Evolutionary conservation across 108 stramenopile species (phyloP).

Genomic region (Bacterosira constricta): DNA sequence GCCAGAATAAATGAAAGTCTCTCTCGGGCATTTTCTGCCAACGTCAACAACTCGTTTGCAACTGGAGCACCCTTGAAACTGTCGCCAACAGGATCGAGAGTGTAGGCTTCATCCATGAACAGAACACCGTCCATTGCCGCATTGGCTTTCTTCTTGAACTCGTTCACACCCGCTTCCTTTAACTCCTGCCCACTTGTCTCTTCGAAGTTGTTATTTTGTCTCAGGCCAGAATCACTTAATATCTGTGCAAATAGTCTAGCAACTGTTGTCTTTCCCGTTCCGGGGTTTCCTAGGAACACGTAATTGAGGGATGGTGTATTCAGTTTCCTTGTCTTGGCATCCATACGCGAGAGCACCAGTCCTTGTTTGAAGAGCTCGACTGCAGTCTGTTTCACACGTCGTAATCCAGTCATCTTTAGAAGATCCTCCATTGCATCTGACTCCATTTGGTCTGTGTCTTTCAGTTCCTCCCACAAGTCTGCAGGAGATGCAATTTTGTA

Average conservation of each 20-base stretch:
- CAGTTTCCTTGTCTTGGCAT: constrained; percentile 25
- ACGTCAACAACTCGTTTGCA: constrained; percentile 40
- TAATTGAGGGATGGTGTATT: constrained; percentile 37
- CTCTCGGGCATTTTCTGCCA: constrained; percentile 45
- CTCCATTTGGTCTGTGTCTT: constrained; percentile 2
- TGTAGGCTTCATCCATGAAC: constrained; percentile 41
- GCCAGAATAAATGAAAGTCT: constrained; percentile 50
- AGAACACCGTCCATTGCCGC: constrained; percentile 29
- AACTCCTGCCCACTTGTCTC: constrained; percentile 35
- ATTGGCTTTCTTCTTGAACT: constrained; percentile 28
- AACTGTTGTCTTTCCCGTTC: constrained; percentile 9
- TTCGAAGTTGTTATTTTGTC: constrained; percentile 21
- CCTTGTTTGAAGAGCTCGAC: constrained; percentile 30
- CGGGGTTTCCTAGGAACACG: constrained; percentile 51
- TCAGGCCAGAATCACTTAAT: constrained; percentile 34
- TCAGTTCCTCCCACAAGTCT: constrained; percentile 16
- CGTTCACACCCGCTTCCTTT: constrained; percentile 41
- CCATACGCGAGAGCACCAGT: constrained; percentile 24
- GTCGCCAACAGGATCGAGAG: constrained; percentile 40
- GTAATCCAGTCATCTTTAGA: constrained; percentile 42
- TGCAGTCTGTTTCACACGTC: constrained; percentile 40
- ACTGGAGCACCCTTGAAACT: constrained; percentile 46
- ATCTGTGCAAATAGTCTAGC: constrained; percentile 44
- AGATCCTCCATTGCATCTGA: constrained; percentile 49
- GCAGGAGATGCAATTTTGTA: neutral